phyloP scores from a whole-genome alignment of 192 early-diverging fungal species.

The Spizellomyces punctatus region DNA sequence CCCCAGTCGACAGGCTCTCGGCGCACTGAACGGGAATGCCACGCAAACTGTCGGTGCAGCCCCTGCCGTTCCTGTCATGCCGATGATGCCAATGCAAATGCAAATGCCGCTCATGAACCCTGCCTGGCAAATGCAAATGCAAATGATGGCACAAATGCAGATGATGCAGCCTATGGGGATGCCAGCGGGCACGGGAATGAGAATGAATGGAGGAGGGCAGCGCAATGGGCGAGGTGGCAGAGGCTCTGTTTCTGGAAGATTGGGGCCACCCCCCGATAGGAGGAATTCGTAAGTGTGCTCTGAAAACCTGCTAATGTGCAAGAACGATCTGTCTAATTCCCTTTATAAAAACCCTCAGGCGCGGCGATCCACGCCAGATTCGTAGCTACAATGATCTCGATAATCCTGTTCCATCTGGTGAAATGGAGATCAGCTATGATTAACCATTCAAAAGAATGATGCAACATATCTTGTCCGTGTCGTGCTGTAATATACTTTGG shows the following conservation, averaged over 20 bases:
- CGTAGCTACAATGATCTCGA: constrained; percentile 89
- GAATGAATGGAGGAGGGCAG: constrained; percentile 31
- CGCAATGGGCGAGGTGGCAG: constrained; percentile 9
- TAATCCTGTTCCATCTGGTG: constrained; percentile 76
- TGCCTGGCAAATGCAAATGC: constrained; percentile 25
- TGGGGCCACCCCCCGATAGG: constrained; percentile 23
- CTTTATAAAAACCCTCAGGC: background rate
- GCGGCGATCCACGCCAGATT: constrained; percentile 67
- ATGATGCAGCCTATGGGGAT: constrained; percentile 2
- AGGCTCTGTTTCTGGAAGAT: constrained; percentile 1
- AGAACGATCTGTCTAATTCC: background rate
- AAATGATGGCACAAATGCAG: constrained; percentile 12
- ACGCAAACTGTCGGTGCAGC: background rate
- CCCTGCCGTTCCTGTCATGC: constrained; percentile 37
- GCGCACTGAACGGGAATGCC: constrained; percentile 20
- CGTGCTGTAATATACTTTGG: too few relatives aligned
- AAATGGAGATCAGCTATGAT: constrained; percentile 56
- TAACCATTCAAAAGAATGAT: background rate
- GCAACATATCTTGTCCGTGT: too few relatives aligned
- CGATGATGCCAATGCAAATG: constrained; percentile 10
- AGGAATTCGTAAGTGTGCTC: constrained; percentile 23
- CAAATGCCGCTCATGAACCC: constrained; percentile 46
- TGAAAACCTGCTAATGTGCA: background rate
- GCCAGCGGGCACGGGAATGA: background rate
- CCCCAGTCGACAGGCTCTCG: constrained; percentile 27